These are phyloP conservation scores for Pontederia paniculata DNA, from an alignment of 176 grass and related monocot genomes.

Conservation along the genomic window DNA sequence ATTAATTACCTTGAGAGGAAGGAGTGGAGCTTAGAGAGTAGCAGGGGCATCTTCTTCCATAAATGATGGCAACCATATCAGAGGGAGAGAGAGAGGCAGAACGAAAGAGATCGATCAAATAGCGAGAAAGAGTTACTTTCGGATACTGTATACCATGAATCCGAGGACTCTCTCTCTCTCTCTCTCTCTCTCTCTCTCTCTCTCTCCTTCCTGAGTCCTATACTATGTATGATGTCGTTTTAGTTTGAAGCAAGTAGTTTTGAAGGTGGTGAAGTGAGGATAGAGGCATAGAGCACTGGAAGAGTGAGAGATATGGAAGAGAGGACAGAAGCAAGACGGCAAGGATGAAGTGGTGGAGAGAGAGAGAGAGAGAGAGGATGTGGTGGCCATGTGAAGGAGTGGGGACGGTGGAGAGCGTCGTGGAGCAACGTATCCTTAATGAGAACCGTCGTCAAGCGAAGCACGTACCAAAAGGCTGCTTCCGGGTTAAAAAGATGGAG, in stretches of 20 bases:
- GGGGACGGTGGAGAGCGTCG: no score
- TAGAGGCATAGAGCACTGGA: background rate
- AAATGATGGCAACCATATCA: conserved; percentile 12
- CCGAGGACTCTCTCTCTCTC: background rate
- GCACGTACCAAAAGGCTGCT: no score
- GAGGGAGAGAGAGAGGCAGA: background rate
- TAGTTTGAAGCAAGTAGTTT: no score
- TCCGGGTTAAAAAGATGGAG: no score
- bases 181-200: background rate
- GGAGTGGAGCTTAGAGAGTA: background rate
- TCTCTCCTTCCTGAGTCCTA: background rate
- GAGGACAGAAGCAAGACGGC: background rate
- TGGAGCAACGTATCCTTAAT: no score
- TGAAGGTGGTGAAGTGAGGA: background rate
- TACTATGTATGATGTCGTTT: no score
- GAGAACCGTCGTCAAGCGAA: no score
- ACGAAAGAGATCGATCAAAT: no score
- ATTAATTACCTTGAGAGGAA: conserved; percentile 5
- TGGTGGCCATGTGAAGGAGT: no score
- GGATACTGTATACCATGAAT: background rate
- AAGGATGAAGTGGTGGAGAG: background rate
- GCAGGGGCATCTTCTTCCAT: conserved; percentile 13
- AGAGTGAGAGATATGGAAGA: background rate
- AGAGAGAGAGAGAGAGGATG: background rate
- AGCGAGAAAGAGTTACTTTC: no score